Evolutionary conservation across 176 grass and related monocot genomes (phyloP).

Genomic region (Phyllostachys edulis): DNA sequence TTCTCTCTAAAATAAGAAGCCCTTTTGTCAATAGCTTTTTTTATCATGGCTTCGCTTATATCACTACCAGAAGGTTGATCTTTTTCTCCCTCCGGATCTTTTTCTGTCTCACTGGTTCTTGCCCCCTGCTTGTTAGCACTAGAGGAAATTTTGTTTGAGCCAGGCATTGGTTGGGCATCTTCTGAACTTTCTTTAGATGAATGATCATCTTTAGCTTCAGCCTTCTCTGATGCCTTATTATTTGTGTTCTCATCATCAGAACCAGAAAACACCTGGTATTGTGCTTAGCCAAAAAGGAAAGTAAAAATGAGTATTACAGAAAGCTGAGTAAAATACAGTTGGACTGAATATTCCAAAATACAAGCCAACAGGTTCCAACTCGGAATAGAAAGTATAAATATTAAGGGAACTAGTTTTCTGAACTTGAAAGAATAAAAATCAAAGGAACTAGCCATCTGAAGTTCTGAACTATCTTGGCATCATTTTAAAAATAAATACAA

Average conservation of each 20-base stretch:
- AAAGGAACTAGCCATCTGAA: constrained; percentile 3
- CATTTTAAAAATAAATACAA: background rate
- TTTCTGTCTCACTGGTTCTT: constrained; percentile 37
- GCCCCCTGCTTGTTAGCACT: constrained; percentile 31
- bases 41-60: constrained; percentile 69
- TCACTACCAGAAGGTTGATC: constrained; percentile 43
- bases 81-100: constrained; percentile 31
- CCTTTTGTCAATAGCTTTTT: constrained; percentile 64
- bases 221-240: constrained; percentile 42
- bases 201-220: constrained; percentile 39
- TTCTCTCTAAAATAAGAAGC: constrained; percentile 73
- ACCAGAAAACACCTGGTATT: constrained; percentile 61
- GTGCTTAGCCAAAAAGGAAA: constrained; percentile 13
- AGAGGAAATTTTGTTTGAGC: constrained; percentile 36
- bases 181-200: constrained; percentile 56
- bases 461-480: background rate
- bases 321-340: background rate
- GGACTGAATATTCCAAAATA: background rate
- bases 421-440: constrained; percentile 7
- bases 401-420: background rate
- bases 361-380: constrained; percentile 10
- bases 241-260: constrained; percentile 52
- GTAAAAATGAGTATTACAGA: constrained; percentile 18
- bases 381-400: constrained; percentile 15
- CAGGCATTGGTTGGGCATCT: constrained; percentile 33